Evolutionary conservation across 2,329 filamentous ascomycete species (phyloP).

Genomic region (Aureobasidium sp.): DNA sequence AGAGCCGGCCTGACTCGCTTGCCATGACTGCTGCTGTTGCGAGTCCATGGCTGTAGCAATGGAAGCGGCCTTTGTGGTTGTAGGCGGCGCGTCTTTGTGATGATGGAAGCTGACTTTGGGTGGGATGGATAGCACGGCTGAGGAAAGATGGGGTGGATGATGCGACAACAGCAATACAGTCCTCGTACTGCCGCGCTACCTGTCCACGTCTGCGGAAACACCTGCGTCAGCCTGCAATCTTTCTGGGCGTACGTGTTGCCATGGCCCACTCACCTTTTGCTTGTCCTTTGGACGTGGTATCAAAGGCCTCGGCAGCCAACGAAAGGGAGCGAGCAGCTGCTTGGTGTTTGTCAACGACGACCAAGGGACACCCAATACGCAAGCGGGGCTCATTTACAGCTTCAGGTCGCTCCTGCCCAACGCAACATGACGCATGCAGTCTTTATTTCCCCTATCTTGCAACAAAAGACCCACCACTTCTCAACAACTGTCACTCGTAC

Average conservation of each 20-base stretch:
- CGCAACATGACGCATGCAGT: neutral
- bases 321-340: neutral
- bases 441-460: too few relatives aligned
- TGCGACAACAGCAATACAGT: neutral
- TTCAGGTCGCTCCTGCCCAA: neutral
- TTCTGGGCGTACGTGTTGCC: neutral
- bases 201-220: neutral
- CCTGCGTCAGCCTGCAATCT: neutral
- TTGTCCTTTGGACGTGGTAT: neutral
- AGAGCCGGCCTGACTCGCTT: neutral
- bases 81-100: neutral
- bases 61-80: neutral
- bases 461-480: too few relatives aligned
- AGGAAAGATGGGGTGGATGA: constrained; percentile 1
- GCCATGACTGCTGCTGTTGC: constrained; percentile 8
- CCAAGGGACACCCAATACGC: neutral
- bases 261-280: neutral
- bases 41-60: constrained; percentile 10
- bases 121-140: neutral
- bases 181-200: neutral
- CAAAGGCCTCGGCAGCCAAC: neutral
- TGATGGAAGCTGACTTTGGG: neutral
- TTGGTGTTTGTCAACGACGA: neutral
- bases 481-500: neutral
- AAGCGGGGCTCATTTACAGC: neutral